Base-by-base conservation (phyloP, 306 rosid species). In the Mimosa bimucronata region DNA sequence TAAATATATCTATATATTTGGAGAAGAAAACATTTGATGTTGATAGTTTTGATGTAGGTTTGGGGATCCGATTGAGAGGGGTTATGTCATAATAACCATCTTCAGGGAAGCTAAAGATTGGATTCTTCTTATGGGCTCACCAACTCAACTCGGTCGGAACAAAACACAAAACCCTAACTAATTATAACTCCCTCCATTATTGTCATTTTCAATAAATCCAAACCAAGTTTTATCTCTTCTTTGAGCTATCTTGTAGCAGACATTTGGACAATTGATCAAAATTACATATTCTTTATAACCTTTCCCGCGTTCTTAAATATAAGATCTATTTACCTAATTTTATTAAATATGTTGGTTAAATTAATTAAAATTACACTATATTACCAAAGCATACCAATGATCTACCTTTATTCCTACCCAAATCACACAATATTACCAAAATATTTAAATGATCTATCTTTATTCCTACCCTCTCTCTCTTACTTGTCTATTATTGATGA, bases 111-210 rank as follows among this genome's bases (percentile, higher is more conserved):
- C 23, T 50, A 50, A 19, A 50, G 13, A 53, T n/a, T 50, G 73
- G 78, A 70, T 86, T 78, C 66, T n/a, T 68, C 19, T 57, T 74
- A 46, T 79, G 50, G 73, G 78, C 81, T 84, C 87, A 66, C 79
- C 84, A 86, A 79, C 85, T 82, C 87, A 86, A 84, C 71, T 77
- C 83, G 92, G 97, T 89, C 94, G 92, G 91, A 86, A 88, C 73
- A 89, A 88, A 89, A 84, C 97, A 90, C 89, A 79, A 76, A 76
- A 76, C 81, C 77, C 81, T 53, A 75, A 82, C 83, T 29, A 57
- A 77, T 34, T 66, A n/a, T n/a, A 71, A 69, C 66, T 74, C 41
- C 68, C 71, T 19, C 41, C 76, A 37, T 55, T 46, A 34, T 79
- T 78, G 82, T 80, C 85, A 61, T 82, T 83, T 67, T 77, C 86